A percentile compares a stretch with the other conserved stretches of the same genome.
phyloP scores from a whole-genome alignment of 805 yeast species.

The Yamadazyma nakazawae region DNA sequence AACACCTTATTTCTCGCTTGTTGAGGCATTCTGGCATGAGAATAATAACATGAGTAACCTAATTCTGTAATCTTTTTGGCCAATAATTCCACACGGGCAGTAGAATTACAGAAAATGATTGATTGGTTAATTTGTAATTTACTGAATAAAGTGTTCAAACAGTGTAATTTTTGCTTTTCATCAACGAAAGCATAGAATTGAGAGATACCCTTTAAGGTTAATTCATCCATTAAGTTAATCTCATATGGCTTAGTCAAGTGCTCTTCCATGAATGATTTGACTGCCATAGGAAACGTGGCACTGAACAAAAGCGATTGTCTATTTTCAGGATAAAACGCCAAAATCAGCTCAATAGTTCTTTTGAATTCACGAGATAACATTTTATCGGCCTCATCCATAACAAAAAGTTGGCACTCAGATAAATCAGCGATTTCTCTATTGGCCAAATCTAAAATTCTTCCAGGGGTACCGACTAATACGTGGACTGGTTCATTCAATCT shows the following conservation, averaged over 20 bases:
- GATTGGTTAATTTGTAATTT: constrained; percentile 95
- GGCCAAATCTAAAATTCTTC: constrained; percentile 93
- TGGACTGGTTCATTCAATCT: constrained; percentile 93
- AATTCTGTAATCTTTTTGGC: constrained; percentile 95
- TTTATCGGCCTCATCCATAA: constrained; percentile 99
- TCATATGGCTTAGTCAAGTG: constrained; percentile 91
- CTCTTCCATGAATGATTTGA: constrained; percentile 86
- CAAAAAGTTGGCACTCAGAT: constrained; percentile 78
- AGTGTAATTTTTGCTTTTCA: constrained; percentile 92
- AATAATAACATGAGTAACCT: constrained; percentile 94
- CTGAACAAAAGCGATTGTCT: constrained; percentile 83
- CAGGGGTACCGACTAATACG: constrained; percentile 95
- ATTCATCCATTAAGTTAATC: constrained; percentile 95
- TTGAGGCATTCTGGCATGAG: constrained; percentile 98
- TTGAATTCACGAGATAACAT: constrained; percentile 90
- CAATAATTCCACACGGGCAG: constrained; percentile 90
- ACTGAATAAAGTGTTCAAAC: constrained; percentile 90
- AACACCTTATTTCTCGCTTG: constrained; percentile 95
- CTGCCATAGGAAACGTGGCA: constrained; percentile 95
- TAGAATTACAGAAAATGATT: constrained; percentile 94
- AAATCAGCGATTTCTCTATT: constrained; percentile 84
- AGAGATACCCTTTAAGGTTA: constrained; percentile 92
- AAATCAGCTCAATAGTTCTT: constrained; percentile 79
- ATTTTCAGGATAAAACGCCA: constrained; percentile 66
- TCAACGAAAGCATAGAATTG: constrained; percentile 99